phyloP scores from a whole-genome alignment of 2,329 filamentous ascomycete genomes.

The Hypoxylon sp. region DNA sequence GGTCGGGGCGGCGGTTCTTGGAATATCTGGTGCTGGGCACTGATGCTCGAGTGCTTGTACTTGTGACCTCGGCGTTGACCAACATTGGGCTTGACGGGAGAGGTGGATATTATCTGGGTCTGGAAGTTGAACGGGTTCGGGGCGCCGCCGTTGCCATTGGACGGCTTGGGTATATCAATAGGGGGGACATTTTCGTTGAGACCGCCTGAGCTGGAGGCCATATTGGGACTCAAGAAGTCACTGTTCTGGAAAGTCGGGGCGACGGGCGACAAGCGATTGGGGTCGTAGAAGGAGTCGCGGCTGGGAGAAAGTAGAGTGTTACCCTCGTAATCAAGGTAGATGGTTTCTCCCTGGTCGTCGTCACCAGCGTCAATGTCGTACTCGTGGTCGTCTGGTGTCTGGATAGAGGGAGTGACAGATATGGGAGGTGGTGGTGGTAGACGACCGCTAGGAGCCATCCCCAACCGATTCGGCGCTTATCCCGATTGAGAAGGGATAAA shows the following conservation, averaged over 20 bases:
- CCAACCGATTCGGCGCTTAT: conserved; percentile 49
- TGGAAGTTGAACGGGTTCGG: conserved; percentile 94
- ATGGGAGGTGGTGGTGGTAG: conserved; percentile 48
- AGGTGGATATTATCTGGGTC: conserved; percentile 81
- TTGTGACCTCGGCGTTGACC: conserved; percentile 95
- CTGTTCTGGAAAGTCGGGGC: conserved; percentile 51
- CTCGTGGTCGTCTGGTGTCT: conserved; percentile 47
- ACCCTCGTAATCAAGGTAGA: conserved; percentile 34
- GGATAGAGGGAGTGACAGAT: conserved; percentile 52
- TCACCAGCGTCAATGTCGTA: conserved; percentile 26
- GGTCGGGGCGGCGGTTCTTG: conserved; percentile 89
- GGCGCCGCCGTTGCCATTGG: conserved; percentile 30
- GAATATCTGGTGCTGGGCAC: conserved; percentile 91
- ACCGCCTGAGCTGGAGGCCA: conserved; percentile 47
- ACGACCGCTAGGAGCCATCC: conserved; percentile 48
- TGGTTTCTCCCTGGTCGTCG: conserved; percentile 21
- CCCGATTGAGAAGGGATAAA: conserved; percentile 47
- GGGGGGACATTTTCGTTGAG: conserved; percentile 50
- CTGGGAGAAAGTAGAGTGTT: conserved; percentile 44
- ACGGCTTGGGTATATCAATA: conserved; percentile 57
- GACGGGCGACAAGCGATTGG: conserved; percentile 54
- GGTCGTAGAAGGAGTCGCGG: conserved; percentile 51
- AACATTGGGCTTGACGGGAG: conserved; percentile 85
- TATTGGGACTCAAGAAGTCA: conserved; percentile 42
- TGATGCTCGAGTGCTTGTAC: conserved; percentile 97